Conservation (phyloP, 177 flowering plant genomes). For the Vitis hybrid region DNA sequence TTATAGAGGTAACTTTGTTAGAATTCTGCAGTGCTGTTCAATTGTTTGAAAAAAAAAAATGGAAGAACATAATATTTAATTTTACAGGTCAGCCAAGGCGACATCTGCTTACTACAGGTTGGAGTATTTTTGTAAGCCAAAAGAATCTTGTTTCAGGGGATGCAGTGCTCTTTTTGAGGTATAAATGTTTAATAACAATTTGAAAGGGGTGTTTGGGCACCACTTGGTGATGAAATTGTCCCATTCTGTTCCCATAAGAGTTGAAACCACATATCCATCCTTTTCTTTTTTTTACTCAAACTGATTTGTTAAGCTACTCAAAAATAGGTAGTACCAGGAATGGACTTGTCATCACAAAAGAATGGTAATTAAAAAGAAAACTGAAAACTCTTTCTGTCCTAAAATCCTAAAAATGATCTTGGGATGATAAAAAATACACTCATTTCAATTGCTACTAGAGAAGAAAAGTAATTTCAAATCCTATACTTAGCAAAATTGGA, state of each 20-base stretch:
- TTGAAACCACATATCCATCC: background rate
- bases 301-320: too few relatives aligned
- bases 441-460: background rate
- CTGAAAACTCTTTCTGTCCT: too few relatives aligned
- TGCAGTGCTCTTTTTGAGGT: conserved; percentile 93
- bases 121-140: conserved; percentile 87
- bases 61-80: background rate
- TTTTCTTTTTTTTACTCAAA: too few relatives aligned
- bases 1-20: conserved; percentile 66
- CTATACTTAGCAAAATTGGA: background rate
- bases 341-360: too few relatives aligned
- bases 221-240: background rate
- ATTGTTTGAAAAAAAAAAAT: background rate
- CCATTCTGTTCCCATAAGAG: background rate
- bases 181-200: conserved; percentile 1
- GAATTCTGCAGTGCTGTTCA: background rate
- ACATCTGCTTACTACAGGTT: conserved; percentile 91
- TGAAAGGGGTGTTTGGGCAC: background rate
- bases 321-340: too few relatives aligned
- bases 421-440: background rate
- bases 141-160: conserved; percentile 86
- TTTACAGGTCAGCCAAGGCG: conserved; percentile 90
- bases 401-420: background rate
- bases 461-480: conserved; percentile 4
- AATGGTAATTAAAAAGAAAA: too few relatives aligned